A percentile compares a stretch with the other conserved stretches of the same genome.
Evolutionary conservation across 768 basidiomycete genomes (phyloP).

Genomic region (Mycena latifolia): DNA sequence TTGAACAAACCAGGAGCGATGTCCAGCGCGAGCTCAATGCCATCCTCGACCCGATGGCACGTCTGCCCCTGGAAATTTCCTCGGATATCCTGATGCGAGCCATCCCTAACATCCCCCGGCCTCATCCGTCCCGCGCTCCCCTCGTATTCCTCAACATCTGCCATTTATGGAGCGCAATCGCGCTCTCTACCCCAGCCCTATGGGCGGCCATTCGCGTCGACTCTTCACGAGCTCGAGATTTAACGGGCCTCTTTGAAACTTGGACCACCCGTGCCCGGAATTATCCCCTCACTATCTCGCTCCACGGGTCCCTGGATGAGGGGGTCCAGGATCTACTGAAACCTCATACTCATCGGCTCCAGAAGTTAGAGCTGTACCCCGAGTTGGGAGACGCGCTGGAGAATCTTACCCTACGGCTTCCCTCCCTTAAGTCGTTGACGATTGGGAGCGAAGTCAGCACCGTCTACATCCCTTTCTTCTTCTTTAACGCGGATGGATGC

Average conservation of each 20-base stretch:
- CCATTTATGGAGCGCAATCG: constrained; percentile 5
- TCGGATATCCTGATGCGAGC: constrained; percentile 9
- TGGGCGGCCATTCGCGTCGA: constrained; percentile 1
- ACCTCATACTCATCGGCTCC: background rate
- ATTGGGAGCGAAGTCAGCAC: background rate
- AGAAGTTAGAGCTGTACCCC: background rate
- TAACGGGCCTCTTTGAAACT: background rate
- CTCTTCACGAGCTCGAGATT: background rate
- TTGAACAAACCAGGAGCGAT: background rate
- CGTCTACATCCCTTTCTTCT: background rate
- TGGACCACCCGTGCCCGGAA: constrained; percentile 4
- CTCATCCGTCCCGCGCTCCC: background rate
- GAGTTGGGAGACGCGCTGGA: background rate
- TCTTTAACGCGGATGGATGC: background rate
- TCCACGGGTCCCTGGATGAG: background rate
- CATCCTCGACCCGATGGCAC: constrained; percentile 17
- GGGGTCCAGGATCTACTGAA: background rate
- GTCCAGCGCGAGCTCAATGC: constrained; percentile 12
- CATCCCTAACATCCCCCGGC: background rate
- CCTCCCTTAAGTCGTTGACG: background rate
- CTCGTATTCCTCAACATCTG: constrained; percentile 1
- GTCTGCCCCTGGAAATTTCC: constrained; percentile 10
- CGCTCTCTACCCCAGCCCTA: constrained; percentile 5
- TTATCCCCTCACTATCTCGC: background rate
- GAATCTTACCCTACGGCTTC: background rate